Conservation (phyloP, 495 filamentous ascomycete species). For the Hyaloscypha bicolor region DNA sequence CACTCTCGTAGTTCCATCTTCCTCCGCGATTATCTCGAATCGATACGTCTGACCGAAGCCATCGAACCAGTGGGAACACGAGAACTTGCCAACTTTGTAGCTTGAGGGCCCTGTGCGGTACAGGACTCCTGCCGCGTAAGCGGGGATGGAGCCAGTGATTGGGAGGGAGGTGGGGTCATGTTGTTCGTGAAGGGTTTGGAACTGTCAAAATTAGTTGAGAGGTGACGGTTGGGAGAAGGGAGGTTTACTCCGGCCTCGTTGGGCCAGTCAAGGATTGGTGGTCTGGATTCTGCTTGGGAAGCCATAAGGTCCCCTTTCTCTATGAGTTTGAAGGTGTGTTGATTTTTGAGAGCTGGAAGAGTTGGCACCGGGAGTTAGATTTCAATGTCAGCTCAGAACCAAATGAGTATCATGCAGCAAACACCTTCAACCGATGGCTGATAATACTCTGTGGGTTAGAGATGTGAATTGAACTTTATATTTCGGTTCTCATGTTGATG, state of each 20-base stretch:
- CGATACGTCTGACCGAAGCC: slow-evolving; percentile 75
- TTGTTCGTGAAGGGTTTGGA: slow-evolving; percentile 48
- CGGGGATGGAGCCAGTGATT: slow-evolving; percentile 45
- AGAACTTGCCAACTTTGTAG: slow-evolving; percentile 56
- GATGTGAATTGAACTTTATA: no score
- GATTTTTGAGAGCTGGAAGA: not conserved
- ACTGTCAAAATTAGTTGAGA: slow-evolving; percentile 33
- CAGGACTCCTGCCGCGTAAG: slow-evolving; percentile 58
- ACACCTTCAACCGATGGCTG: no score
- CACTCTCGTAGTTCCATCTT: slow-evolving; percentile 45
- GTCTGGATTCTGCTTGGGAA: not conserved
- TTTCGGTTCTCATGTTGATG: no score
- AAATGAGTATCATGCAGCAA: no score
- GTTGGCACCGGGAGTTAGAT: not conserved
- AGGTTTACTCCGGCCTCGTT: slow-evolving; percentile 21
- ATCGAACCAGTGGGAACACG: slow-evolving; percentile 71
- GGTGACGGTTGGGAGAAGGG: not conserved
- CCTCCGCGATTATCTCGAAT: slow-evolving; percentile 47
- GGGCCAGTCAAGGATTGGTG: slow-evolving; percentile 10
- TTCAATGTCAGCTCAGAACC: not conserved
- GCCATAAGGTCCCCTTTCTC: not conserved
- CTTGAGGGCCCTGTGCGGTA: slow-evolving; percentile 74
- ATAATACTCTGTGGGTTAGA: no score
- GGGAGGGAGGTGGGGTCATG: slow-evolving; percentile 44
- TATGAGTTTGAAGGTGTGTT: not conserved